Evolutionary conservation across 129 eudicot genomes (phyloP).

Genomic region (Pulicaria dysenterica): DNA sequence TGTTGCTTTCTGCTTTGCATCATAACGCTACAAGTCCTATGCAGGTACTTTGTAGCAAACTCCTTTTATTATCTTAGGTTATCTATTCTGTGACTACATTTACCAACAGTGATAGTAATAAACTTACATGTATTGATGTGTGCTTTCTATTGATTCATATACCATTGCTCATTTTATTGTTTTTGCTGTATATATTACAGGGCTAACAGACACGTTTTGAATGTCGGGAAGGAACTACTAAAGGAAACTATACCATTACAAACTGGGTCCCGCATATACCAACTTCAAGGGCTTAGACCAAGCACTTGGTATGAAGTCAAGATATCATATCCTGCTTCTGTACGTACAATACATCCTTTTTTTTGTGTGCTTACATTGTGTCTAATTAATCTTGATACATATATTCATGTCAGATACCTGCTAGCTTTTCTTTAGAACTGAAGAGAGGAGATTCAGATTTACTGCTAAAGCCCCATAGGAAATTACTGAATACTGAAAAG

Average conservation of each 20-base stretch:
- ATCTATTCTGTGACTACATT: background rate
- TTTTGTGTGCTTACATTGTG: background rate
- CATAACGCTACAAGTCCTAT: constrained; percentile 30
- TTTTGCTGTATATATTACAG: constrained; percentile 34
- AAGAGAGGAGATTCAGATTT: constrained; percentile 44
- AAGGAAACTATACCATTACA: constrained; percentile 68
- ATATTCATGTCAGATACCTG: constrained; percentile 59
- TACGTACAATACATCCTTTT: constrained; percentile 45
- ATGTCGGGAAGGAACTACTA: constrained; percentile 66
- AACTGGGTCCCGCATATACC: constrained; percentile 66
- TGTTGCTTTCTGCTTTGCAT: constrained; percentile 40
- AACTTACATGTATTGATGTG: background rate
- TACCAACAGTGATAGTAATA: background rate
- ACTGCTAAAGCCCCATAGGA: constrained; percentile 51
- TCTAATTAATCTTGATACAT: background rate
- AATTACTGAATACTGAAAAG: constrained; percentile 88
- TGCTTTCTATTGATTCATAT: background rate
- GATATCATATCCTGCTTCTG: constrained; percentile 99
- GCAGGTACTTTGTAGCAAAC: constrained; percentile 46
- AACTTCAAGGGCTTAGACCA: constrained; percentile 65
- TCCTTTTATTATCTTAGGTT: background rate
- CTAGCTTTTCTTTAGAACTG: constrained; percentile 74
- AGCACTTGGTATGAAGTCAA: constrained; percentile 90
- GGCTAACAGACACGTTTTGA: constrained; percentile 41
- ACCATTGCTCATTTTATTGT: background rate